Evolutionary conservation across 2,329 filamentous ascomycete species (phyloP), one percentile per base, ranked within the genome.

Genomic region (Laburnicola sp.): DNA sequence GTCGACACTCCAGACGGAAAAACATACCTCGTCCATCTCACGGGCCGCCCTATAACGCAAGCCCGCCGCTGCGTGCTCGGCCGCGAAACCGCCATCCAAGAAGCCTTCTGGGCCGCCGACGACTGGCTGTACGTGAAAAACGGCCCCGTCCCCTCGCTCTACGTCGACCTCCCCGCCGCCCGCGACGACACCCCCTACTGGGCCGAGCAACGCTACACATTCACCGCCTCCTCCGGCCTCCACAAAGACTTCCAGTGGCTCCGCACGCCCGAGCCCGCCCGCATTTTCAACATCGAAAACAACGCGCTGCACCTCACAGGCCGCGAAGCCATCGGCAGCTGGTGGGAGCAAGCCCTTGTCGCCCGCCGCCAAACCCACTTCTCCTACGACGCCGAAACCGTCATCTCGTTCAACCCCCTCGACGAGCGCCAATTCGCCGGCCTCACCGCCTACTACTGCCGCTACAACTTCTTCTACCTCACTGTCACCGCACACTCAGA

Each of bases 391-490:
- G 82, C 82, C 43, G 82, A 84, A 65, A 84, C 82, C 0, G 69
- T 77, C 0, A 57, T 85, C 2, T 74, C 78, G 50, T 85, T 83
- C 58, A 69, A 72, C 0, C 83, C 83, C 0, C 65, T 69, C 0
- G 83, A 86, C 59, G 82, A 85, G 72, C 76, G 83, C 8, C 78
- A 85, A 57, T 86, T 83, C 52, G 83, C 83, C 0, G 83, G 84
- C 0, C 70, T 86, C 6, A 81, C 80, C 9, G 81, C 82, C 0
- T 86, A 86, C 67, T 86, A 86, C 70, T 82, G 79, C 62, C 81
- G 83, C 3, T 86, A 76, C 71, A 86, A 86, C 68, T 86, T 85
- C 69, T 86, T 84, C 73, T 86, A 86, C 58, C 74, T 86, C 4
- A 77, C 81, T 0, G 80, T 86, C 2, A 82, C 82, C 2, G 82